phyloP scores from a whole-genome alignment of 495 filamentous ascomycete genomes.

The Neurospora tetraspora region DNA sequence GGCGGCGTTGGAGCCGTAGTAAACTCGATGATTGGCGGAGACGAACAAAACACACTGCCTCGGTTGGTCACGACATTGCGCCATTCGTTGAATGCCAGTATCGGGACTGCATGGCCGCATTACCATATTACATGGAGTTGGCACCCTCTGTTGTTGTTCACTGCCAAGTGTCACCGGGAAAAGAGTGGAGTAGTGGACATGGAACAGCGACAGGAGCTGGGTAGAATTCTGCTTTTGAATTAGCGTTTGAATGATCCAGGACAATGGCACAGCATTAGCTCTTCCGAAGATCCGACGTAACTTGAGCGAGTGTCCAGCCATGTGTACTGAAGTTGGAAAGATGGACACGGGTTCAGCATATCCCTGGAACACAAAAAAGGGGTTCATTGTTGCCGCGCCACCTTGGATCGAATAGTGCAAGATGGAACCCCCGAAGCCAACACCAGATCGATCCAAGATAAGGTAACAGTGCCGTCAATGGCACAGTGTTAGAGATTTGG shows the following conservation, averaged over 20 bases:
- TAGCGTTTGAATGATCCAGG: not conserved
- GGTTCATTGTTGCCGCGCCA: not conserved
- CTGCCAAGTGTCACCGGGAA: not conserved
- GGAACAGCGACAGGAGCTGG: not conserved
- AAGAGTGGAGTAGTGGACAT: not conserved
- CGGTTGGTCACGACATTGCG: not conserved
- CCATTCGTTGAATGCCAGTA: not conserved
- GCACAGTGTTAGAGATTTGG: not conserved
- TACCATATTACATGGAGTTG: not conserved
- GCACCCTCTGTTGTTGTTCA: not conserved
- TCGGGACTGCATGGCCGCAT: not conserved
- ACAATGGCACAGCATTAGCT: not conserved
- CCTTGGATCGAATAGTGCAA: not conserved
- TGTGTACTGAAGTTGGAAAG: not conserved
- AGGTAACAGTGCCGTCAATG: not conserved
- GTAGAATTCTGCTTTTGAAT: not conserved
- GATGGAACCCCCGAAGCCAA: not conserved
- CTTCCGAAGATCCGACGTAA: not conserved
- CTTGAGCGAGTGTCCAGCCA: not conserved
- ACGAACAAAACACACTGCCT: not conserved
- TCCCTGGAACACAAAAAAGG: not conserved
- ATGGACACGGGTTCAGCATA: not conserved
- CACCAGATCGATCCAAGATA: not conserved
- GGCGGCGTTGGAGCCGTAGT: not conserved
- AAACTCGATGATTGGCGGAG: not conserved